Evolutionary conservation across 768 basidiomycete species (phyloP).

Genomic region (Pholiota molesta): DNA sequence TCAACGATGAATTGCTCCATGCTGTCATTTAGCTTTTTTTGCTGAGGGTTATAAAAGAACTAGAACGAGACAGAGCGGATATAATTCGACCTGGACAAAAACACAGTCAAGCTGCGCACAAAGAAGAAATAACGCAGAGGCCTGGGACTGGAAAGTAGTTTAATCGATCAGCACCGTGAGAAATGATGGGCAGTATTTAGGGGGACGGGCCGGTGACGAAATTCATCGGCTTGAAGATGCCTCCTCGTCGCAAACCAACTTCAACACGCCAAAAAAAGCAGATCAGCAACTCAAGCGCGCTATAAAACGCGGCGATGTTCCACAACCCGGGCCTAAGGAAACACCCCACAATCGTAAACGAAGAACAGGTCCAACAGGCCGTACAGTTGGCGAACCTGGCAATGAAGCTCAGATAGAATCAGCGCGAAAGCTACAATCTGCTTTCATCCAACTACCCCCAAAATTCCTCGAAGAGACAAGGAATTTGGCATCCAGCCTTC

Average conservation of each 20-base stretch:
- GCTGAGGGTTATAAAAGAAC: slow-evolving; percentile 10
- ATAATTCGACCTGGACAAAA: not conserved
- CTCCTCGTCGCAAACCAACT: slow-evolving; percentile 51
- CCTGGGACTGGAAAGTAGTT: too few relatives aligned
- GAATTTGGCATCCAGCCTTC: slow-evolving; percentile 51
- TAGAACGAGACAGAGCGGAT: not conserved
- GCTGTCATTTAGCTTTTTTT: slow-evolving; percentile 23
- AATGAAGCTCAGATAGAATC: slow-evolving; percentile 37
- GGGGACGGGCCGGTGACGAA: not conserved
- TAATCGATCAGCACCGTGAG: not conserved
- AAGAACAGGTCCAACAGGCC: slow-evolving; percentile 35
- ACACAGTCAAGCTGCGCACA: not conserved
- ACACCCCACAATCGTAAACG: slow-evolving; percentile 28
- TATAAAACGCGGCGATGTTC: slow-evolving; percentile 76
- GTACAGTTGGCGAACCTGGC: slow-evolving; percentile 26
- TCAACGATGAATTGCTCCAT: slow-evolving; percentile 12
- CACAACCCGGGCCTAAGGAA: slow-evolving; percentile 36
- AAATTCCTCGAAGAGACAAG: slow-evolving; percentile 64
- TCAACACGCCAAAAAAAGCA: slow-evolving; percentile 73
- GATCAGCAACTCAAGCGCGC: slow-evolving; percentile 81
- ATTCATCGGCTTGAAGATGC: slow-evolving; percentile 31
- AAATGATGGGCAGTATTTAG: not conserved
- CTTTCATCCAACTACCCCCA: slow-evolving; percentile 65
- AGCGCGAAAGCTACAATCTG: slow-evolving; percentile 64
- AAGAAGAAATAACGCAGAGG: too few relatives aligned